Evolutionary conservation across 2,329 filamentous ascomycete genomes (phyloP), one percentile per base, ranked within the genome.

Genomic region (Emergomyces orientalis): DNA sequence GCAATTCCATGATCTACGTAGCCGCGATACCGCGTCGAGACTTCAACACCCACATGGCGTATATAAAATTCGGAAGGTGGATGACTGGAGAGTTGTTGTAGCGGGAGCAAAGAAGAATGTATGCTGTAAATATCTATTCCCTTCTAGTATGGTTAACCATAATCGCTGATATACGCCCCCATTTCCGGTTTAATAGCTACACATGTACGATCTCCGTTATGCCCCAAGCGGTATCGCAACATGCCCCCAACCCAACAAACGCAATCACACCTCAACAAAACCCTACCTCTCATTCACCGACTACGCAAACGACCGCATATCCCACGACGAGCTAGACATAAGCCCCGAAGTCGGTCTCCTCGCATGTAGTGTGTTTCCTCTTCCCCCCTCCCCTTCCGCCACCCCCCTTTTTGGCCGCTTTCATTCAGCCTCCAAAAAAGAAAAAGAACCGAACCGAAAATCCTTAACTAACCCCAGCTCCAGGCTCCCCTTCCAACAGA

Each of bases 131-230:
- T 27, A 11, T 39, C 5, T 3, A 30, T 11, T 22, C 22, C 41
- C 51, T 14, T 17, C 34, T 41, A 22, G 17, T 39, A 3, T 13
- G 30, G 34, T 17, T 34, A 9, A 11, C 7, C 34, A 19, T 27
- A n/a, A 27, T 47, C 19, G 27, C 59, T 61, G 30, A 52, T n/a
- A 47, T 54, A 13, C 9, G 19, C 5, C 4, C 17, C 47, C 25
- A 30, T 51, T 51, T 51, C 25, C 25, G n/a, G 17, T 2, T 22
- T 45, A n/a, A 45, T 65, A 78, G 76, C 68, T 78, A 25, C 69
- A 72, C 65, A 76, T 77, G 72, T 78, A 77, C 62, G 76, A 78
- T 62, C 69, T 78, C 34, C 75, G 76, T 27, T 77, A 70, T 62
- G 67, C 72, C 2, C 66, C 71, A 1, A 71, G 69, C 43, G 66